A percentile compares a stretch with the other conserved stretches of the same genome.
phyloP scores from a whole-genome alignment of 352 stramenopile genomes.

The Paralagenidium karlingii region DNA sequence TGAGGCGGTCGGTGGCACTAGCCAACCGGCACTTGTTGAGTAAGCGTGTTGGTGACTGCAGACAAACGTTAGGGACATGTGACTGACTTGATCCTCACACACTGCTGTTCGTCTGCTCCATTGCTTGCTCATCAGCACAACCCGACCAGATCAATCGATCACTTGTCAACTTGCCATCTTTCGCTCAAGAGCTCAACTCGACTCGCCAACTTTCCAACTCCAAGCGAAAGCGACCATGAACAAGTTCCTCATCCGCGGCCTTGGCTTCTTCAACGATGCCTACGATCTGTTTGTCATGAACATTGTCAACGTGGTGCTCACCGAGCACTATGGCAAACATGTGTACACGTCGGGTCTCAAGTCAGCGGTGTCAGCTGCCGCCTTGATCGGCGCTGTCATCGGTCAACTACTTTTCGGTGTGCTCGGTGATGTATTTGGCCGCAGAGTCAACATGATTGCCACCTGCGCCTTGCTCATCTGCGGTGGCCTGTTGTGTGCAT shows the following conservation, averaged over 20 bases:
- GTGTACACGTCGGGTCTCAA: constrained; percentile 51
- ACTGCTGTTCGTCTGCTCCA: too few relatives aligned
- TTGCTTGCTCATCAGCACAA: too few relatives aligned
- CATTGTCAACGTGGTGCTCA: constrained; percentile 67
- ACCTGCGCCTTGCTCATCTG: constrained; percentile 55
- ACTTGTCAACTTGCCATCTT: too few relatives aligned
- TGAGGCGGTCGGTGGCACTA: too few relatives aligned
- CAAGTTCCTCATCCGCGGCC: constrained; percentile 52
- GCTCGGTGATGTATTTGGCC: constrained; percentile 48
- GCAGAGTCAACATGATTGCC: constrained; percentile 49
- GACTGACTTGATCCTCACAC: too few relatives aligned
- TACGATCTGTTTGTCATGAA: constrained; percentile 79
- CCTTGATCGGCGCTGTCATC: constrained; percentile 39
- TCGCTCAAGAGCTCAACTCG: too few relatives aligned
- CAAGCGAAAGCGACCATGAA: constrained; percentile 16
- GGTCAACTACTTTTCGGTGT: constrained; percentile 47
- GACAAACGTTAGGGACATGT: too few relatives aligned
- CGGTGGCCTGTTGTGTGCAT: constrained; percentile 44
- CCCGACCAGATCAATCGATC: too few relatives aligned
- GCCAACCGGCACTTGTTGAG: too few relatives aligned
- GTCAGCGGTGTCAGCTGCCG: constrained; percentile 37
- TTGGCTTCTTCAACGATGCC: constrained; percentile 70
- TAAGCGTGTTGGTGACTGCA: too few relatives aligned
- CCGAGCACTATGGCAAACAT: constrained; percentile 51
- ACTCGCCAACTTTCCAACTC: too few relatives aligned